Conservation (phyloP, 768 basidiomycete genomes). For the Pseudohyphozyma bogoriensis region DNA sequence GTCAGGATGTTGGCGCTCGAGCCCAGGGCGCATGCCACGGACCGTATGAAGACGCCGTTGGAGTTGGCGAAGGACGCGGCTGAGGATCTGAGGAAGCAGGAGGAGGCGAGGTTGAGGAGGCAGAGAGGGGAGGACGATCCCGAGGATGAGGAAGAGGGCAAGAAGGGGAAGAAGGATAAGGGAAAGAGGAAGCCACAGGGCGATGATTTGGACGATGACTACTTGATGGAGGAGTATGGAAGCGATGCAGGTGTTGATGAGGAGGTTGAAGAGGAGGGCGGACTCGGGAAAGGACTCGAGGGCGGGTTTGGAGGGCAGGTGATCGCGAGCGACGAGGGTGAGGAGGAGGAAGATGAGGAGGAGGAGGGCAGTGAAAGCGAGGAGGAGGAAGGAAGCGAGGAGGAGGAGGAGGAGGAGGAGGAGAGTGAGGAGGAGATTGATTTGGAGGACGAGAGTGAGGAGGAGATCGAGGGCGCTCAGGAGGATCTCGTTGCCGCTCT, state of each 20-base stretch:
- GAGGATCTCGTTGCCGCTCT: slow-evolving; percentile 13
- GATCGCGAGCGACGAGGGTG: slow-evolving; percentile 37
- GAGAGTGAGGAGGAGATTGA: slow-evolving; percentile 20
- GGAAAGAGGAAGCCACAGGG: slow-evolving; percentile 48
- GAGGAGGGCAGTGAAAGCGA: slow-evolving; percentile 15
- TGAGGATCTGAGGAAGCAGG: slow-evolving; percentile 73
- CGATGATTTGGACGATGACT: slow-evolving; percentile 90
- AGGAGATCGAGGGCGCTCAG: slow-evolving; percentile 16
- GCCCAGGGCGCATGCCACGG: slow-evolving; percentile 82
- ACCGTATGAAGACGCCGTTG: slow-evolving; percentile 92
- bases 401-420: slow-evolving; percentile 12
- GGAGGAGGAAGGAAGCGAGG: slow-evolving; percentile 32
- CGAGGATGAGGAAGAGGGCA: slow-evolving; percentile 55
- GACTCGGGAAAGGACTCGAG: slow-evolving; percentile 37
- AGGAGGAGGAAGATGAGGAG: slow-evolving; percentile 33
- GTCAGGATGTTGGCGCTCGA: slow-evolving; percentile 82
- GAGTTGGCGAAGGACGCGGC: slow-evolving; percentile 83
- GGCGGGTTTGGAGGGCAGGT: slow-evolving; percentile 41
- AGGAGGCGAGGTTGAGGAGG: slow-evolving; percentile 61
- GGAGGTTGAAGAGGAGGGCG: slow-evolving; percentile 25
- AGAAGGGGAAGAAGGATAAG: slow-evolving; percentile 45
- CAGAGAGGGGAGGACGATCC: slow-evolving; percentile 74
- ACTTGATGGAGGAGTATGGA: slow-evolving; percentile 26
- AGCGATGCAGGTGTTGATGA: slow-evolving; percentile 24
- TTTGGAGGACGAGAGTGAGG: slow-evolving; percentile 36